Percentiles rank a stretch among this genome's conserved stretches.
Conservation (phyloP, 371 early-diverging fungal genomes). For the Syncephalis plumigaleata region DNA sequence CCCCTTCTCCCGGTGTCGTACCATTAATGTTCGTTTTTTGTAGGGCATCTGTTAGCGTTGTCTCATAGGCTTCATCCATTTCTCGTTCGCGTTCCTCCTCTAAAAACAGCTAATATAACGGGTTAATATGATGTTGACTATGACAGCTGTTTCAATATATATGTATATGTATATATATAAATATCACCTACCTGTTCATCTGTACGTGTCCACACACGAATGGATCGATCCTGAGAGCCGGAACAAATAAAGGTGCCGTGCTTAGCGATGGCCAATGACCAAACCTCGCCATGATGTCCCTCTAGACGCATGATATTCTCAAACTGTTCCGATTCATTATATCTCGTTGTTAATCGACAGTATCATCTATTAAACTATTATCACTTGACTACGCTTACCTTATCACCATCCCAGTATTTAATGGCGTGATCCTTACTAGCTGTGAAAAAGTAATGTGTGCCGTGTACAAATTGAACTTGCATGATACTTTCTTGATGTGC, state of each 20-base stretch:
- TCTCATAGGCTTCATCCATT: conserved; percentile 74
- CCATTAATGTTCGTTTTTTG: conserved; percentile 34
- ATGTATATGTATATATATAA: too few relatives aligned
- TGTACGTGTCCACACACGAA: conserved; percentile 86
- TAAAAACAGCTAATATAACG: conserved; percentile 38
- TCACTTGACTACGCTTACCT: conserved; percentile 24
- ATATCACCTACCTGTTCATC: conserved; percentile 56
- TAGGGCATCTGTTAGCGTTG: conserved; percentile 44
- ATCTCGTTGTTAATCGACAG: too few relatives aligned
- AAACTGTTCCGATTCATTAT: conserved; percentile 43
- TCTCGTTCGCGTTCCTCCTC: conserved; percentile 94
- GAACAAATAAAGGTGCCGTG: conserved; percentile 74
- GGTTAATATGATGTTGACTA: too few relatives aligned
- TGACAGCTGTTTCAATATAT: background rate
- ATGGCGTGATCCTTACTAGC: conserved; percentile 74
- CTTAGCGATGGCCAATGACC: conserved; percentile 76
- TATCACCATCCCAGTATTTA: conserved; percentile 95
- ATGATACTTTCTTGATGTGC: conserved; percentile 90
- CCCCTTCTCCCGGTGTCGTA: conserved; percentile 20
- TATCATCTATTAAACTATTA: background rate
- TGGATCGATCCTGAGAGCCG: conserved; percentile 78
- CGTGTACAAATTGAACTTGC: conserved; percentile 69
- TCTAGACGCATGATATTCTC: conserved; percentile 83
- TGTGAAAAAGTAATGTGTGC: conserved; percentile 89
- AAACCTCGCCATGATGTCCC: conserved; percentile 84